Conservation (phyloP, 805 yeast genomes). For the Diddensiella transvaalensis region DNA sequence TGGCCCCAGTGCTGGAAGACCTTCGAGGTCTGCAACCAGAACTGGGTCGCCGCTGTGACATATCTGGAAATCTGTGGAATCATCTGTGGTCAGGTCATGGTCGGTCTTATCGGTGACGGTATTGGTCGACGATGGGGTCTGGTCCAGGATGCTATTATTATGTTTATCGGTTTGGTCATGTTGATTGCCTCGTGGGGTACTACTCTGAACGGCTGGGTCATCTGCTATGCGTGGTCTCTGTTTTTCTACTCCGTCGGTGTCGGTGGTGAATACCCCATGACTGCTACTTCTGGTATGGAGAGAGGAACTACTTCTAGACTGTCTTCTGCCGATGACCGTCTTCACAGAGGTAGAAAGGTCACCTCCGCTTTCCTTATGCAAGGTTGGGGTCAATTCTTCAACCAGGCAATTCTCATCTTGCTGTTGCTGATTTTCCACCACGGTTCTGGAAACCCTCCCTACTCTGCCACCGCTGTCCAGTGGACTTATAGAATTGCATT, state of each 20-base stretch:
- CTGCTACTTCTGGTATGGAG: constrained; percentile 60
- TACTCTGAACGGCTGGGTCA: constrained; percentile 55
- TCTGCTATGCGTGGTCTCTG: constrained; percentile 43
- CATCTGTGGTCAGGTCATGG: constrained; percentile 55
- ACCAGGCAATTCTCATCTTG: constrained; percentile 78
- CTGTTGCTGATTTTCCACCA: constrained; percentile 82
- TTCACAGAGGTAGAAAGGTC: constrained; percentile 40
- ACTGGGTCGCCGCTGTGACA: constrained; percentile 36
- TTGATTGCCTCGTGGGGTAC: constrained; percentile 59
- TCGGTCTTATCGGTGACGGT: constrained; percentile 56
- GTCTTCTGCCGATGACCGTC: constrained; percentile 34
- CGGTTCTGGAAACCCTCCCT: constrained; percentile 89
- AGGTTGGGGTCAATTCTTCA: constrained; percentile 95
- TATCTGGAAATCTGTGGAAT: constrained; percentile 44
- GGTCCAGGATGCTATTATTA: constrained; percentile 52
- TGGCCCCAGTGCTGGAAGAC: constrained; percentile 38
- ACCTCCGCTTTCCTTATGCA: constrained; percentile 72
- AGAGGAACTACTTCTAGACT: constrained; percentile 40
- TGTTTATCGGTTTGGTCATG: constrained; percentile 54
- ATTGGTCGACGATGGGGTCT: constrained; percentile 61
- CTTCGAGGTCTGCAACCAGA: constrained; percentile 30
- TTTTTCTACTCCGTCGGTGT: constrained; percentile 52
- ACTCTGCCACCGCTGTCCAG: constrained; percentile 36
- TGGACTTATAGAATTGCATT: constrained; percentile 38
- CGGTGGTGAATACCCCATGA: constrained; percentile 67